These are phyloP conservation scores for Syncephalastrum monosporum DNA, from an alignment of 371 early-diverging fungal genomes.

Conservation along the genomic window DNA sequence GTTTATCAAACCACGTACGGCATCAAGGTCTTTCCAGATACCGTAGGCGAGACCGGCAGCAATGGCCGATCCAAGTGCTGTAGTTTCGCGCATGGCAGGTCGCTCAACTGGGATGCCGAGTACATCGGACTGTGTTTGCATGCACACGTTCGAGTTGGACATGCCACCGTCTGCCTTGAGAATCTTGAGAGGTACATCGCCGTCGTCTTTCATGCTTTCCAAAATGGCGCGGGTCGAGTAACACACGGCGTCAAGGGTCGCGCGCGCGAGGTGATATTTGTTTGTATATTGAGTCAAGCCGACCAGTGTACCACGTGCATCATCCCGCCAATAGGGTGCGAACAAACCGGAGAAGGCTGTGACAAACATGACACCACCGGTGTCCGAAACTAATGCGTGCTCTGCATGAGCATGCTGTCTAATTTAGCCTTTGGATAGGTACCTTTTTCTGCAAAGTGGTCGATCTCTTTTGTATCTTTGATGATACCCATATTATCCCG, in stretches of 20 bases:
- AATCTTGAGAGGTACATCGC: conserved; percentile 58
- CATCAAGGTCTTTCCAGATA: conserved; percentile 59
- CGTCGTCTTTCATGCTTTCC: conserved; percentile 81
- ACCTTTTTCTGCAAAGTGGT: conserved; percentile 32
- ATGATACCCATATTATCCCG: conserved; percentile 87
- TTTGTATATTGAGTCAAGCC: conserved; percentile 90
- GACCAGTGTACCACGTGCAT: conserved; percentile 86
- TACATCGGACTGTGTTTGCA: conserved; percentile 93
- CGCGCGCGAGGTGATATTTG: conserved; percentile 82
- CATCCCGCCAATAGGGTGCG: conserved; percentile 95
- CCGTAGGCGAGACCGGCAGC: conserved; percentile 88
- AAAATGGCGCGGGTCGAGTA: conserved; percentile 89
- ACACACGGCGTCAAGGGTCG: conserved; percentile 88
- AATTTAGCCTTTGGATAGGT: neutral
- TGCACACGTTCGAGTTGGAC: conserved; percentile 84
- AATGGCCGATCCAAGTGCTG: conserved; percentile 92
- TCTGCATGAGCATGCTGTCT: neutral
- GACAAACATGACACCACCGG: conserved; percentile 92
- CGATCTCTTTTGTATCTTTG: conserved; percentile 69
- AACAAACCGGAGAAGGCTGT: conserved; percentile 94
- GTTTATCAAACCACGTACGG: conserved; percentile 27
- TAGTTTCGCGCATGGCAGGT: conserved; percentile 90
- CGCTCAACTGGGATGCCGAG: conserved; percentile 72
- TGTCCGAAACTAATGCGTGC: conserved; percentile 55
- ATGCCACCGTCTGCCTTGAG: conserved; percentile 94